Percentiles rank a stretch among this genome's conserved stretches.
Evolutionary conservation across 371 early-diverging fungal genomes (phyloP).

Genomic region (Syncephalis plumigaleata): DNA sequence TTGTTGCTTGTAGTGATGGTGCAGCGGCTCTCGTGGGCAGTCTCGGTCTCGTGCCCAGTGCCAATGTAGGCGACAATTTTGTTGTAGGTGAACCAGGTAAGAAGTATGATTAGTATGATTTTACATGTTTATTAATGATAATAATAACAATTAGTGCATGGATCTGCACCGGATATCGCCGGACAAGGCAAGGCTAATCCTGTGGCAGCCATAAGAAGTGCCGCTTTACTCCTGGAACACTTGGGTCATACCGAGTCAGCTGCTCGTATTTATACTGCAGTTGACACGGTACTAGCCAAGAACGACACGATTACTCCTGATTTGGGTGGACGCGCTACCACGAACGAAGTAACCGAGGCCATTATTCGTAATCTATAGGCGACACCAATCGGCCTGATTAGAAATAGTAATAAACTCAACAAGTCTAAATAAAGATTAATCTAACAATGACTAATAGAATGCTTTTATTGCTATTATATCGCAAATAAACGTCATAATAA

Average conservation of each 20-base stretch:
- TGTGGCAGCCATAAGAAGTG: conserved; percentile 81
- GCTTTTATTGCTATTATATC: too few relatives aligned
- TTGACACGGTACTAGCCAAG: conserved; percentile 56
- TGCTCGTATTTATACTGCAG: conserved; percentile 61
- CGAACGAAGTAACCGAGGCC: conserved; percentile 65
- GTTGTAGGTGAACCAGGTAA: conserved; percentile 81
- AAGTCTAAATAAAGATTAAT: too few relatives aligned
- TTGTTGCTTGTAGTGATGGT: conserved; percentile 50
- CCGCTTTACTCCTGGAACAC: conserved; percentile 78
- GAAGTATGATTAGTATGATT: neutral
- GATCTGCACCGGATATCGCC: conserved; percentile 92
- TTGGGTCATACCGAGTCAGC: conserved; percentile 58
- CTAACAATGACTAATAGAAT: too few relatives aligned
- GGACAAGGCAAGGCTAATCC: conserved; percentile 91
- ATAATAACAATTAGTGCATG: conserved; percentile 40
- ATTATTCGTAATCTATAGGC: conserved; percentile 45
- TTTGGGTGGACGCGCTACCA: conserved; percentile 77
- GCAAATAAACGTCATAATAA: too few relatives aligned
- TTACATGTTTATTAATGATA: neutral
- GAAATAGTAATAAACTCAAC: neutral
- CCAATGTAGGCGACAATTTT: conserved; percentile 84
- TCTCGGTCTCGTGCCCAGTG: conserved; percentile 84
- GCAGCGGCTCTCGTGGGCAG: conserved; percentile 91
- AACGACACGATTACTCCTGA: conserved; percentile 65
- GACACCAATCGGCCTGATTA: neutral